phyloP scores from a whole-genome alignment of 129 eudicot species.

The Erigeron canadensis region DNA sequence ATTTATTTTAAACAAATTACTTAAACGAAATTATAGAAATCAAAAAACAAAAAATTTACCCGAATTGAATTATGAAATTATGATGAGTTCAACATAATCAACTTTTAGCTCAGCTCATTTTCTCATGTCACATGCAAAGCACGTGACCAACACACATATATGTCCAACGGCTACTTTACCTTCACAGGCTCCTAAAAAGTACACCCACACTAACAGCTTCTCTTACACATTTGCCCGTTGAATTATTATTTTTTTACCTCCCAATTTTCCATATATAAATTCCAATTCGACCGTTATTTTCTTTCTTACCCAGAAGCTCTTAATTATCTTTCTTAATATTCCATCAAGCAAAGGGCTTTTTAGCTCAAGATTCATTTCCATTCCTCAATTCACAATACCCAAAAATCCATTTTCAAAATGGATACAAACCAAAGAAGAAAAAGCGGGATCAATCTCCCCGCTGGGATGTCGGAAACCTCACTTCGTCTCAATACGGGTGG shows the following conservation, averaged over 20 bases:
- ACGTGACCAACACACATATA: slow-evolving; percentile 15
- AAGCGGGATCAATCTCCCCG: slow-evolving; percentile 91
- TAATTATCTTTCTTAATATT: not conserved
- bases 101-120: too few species aligned
- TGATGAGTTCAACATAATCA: too few species aligned
- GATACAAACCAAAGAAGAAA: slow-evolving; percentile 72
- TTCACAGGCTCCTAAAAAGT: slow-evolving; percentile 14
- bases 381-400: not conserved
- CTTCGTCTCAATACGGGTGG: slow-evolving; percentile 54
- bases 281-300: slow-evolving; percentile 38
- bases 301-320: slow-evolving; percentile 25
- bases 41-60: too few species aligned
- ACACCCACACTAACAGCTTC: slow-evolving; percentile 19
- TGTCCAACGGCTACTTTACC: slow-evolving; percentile 38
- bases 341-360: slow-evolving; percentile 18
- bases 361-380: not conserved
- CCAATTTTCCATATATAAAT: slow-evolving; percentile 25
- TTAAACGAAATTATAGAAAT: too few species aligned
- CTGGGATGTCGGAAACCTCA: slow-evolving; percentile 81
- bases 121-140: slow-evolving; percentile 10
- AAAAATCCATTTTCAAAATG: slow-evolving; percentile 28
- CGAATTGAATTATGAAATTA: too few species aligned
- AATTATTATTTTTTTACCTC: not conserved
- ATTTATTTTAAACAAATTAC: too few species aligned
- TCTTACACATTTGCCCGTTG: slow-evolving; percentile 59